Conservation (phyloP, 805 yeast genomes). For the Wickerhamomyces rabaulensis region DNA sequence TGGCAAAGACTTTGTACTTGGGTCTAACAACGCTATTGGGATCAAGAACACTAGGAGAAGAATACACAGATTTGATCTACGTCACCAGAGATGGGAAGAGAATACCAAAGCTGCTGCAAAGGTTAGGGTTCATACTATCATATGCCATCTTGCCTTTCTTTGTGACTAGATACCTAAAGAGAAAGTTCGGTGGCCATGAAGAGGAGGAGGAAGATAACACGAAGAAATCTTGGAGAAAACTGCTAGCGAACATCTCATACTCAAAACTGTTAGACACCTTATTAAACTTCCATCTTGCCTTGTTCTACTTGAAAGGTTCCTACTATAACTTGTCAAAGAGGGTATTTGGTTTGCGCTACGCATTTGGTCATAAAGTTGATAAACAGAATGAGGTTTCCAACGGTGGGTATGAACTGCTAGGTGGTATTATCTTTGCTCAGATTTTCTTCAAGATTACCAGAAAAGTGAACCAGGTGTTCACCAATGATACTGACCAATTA, state of each 20-base stretch:
- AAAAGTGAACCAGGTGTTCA: constrained; percentile 6
- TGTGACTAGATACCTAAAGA: constrained; percentile 26
- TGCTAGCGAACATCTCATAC: constrained; percentile 31
- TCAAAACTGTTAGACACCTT: constrained; percentile 44
- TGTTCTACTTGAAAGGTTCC: constrained; percentile 78
- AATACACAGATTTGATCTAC: constrained; percentile 78
- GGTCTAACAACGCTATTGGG: constrained; percentile 70
- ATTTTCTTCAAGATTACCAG: constrained; percentile 35
- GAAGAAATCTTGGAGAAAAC: constrained; percentile 9
- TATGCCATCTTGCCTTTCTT: constrained; percentile 62
- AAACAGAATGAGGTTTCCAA: constrained; percentile 32
- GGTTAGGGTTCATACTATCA: constrained; percentile 54
- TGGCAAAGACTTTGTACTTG: constrained; percentile 60
- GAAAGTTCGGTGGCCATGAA: constrained; percentile 7
- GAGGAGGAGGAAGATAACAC: constrained; percentile 15
- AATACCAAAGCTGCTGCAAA: constrained; percentile 40
- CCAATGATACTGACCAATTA: constrained; percentile 6
- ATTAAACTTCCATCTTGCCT: constrained; percentile 67
- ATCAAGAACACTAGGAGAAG: constrained; percentile 86
- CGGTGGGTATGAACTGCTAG: constrained; percentile 75
- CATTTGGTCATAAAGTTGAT: constrained; percentile 57
- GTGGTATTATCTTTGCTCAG: constrained; percentile 53
- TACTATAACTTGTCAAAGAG: constrained; percentile 78
- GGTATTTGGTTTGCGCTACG: constrained; percentile 75
- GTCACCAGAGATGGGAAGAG: constrained; percentile 48